Percentiles rank a stretch among this genome's conserved stretches.
These are phyloP conservation scores for Betula pendula DNA, from an alignment of 306 rosid genomes.

Conservation along the genomic window DNA sequence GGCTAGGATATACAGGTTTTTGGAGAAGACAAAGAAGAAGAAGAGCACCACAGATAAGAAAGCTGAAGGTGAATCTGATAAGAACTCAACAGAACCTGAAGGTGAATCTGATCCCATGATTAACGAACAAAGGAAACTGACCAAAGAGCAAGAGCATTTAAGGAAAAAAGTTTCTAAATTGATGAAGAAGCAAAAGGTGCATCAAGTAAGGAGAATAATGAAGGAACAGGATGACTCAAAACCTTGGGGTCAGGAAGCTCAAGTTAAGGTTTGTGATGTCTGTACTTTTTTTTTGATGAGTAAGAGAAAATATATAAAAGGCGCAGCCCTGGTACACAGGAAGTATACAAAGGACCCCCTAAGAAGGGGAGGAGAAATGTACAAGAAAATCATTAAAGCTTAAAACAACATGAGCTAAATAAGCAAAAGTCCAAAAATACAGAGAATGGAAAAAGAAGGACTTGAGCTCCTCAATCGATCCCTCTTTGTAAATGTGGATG, in stretches of 20 bases:
- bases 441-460: no score
- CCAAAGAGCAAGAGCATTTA: constrained; percentile 36
- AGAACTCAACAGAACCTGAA: constrained; percentile 27
- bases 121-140: constrained; percentile 28
- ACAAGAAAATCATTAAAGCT: no score
- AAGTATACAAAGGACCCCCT: no score
- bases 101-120: constrained; percentile 38
- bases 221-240: constrained; percentile 54
- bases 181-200: constrained; percentile 63
- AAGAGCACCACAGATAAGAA: constrained; percentile 34
- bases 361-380: no score
- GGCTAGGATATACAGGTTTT: constrained; percentile 69
- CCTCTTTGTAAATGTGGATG: constrained; percentile 5
- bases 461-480: no score
- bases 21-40: constrained; percentile 56
- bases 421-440: no score
- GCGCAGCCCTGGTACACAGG: no score
- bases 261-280: constrained; percentile 76
- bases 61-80: constrained; percentile 41
- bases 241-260: constrained; percentile 94
- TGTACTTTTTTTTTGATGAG: no score
- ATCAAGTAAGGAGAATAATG: constrained; percentile 55
- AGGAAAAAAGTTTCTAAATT: constrained; percentile 55
- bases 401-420: no score
- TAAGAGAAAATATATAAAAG: no score